Conservation (phyloP, 805 yeast genomes). For the Metschnikowia lunata region DNA sequence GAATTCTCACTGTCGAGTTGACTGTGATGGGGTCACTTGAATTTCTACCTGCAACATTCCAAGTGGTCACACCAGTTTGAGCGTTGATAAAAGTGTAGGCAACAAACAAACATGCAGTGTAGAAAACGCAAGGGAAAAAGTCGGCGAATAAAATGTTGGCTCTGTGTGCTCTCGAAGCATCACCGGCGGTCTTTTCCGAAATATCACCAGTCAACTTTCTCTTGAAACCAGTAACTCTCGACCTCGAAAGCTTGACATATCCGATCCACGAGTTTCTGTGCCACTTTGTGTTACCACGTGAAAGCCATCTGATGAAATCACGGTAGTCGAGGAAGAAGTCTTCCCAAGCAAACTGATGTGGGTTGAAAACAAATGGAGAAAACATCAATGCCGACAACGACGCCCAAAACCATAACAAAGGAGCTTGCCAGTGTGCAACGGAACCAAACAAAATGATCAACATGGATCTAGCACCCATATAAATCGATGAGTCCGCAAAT, state of each 20-base stretch:
- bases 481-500: constrained; percentile 65
- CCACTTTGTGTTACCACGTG: constrained; percentile 88
- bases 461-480: constrained; percentile 78
- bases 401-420: constrained; percentile 67
- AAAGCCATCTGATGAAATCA: constrained; percentile 48
- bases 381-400: constrained; percentile 61
- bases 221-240: constrained; percentile 90
- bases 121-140: constrained; percentile 64
- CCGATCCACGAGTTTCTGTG: constrained; percentile 90
- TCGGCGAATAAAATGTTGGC: constrained; percentile 77
- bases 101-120: constrained; percentile 66
- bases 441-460: constrained; percentile 59
- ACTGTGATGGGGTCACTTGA: constrained; percentile 44
- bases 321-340: constrained; percentile 71
- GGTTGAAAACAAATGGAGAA: constrained; percentile 73
- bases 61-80: constrained; percentile 69
- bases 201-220: constrained; percentile 60
- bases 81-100: constrained; percentile 81
- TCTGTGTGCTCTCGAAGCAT: constrained; percentile 71
- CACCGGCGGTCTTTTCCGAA: constrained; percentile 67
- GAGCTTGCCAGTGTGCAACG: constrained; percentile 56
- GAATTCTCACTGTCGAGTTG: constrained; percentile 66
- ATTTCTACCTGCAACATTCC: constrained; percentile 29
- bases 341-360: constrained; percentile 66
- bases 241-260: constrained; percentile 72